These are phyloP conservation scores for Skeletonema grethae DNA, from an alignment of 108 stramenopile species.

Conservation along the genomic window DNA sequence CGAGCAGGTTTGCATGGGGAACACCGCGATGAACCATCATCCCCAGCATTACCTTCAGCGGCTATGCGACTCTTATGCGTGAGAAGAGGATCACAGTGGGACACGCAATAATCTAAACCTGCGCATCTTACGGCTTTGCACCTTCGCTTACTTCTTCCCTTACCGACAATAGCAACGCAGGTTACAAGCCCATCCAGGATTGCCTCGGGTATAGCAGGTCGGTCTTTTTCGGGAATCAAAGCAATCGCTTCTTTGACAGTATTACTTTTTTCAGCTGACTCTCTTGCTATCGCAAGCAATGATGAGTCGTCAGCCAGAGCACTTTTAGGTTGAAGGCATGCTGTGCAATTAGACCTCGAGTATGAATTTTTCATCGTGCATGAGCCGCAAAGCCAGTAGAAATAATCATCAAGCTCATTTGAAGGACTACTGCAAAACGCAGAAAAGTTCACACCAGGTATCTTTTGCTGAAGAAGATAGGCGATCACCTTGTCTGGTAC, in stretches of 20 bases:
- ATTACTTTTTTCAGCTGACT: conserved; percentile 25
- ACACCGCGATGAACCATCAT: neutral
- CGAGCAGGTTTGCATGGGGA: neutral
- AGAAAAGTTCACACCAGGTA: conserved; percentile 8
- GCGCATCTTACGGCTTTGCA: conserved; percentile 28
- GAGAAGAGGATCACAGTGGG: conserved; percentile 34
- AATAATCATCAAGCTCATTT: conserved; percentile 26
- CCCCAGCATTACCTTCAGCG: neutral
- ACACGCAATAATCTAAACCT: conserved; percentile 40
- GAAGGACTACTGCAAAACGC: conserved; percentile 11
- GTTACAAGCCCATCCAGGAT: conserved; percentile 42
- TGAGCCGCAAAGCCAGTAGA: conserved; percentile 43
- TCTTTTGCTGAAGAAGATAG: conserved; percentile 14
- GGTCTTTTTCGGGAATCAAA: conserved; percentile 11
- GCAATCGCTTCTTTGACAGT: conserved; percentile 24
- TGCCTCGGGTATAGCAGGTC: conserved; percentile 26
- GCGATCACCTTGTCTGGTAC: conserved; percentile 34
- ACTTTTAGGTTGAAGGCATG: conserved; percentile 28
- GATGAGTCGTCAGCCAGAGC: conserved; percentile 17
- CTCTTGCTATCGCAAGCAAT: conserved; percentile 26
- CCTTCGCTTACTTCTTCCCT: conserved; percentile 22
- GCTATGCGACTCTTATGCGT: neutral
- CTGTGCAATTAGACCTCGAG: conserved; percentile 19
- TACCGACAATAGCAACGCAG: conserved; percentile 20
- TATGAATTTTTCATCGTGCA: conserved; percentile 47